phyloP scores from a whole-genome alignment of 2,329 filamentous ascomycete species.

The Paraphaeosphaeria minitans region DNA sequence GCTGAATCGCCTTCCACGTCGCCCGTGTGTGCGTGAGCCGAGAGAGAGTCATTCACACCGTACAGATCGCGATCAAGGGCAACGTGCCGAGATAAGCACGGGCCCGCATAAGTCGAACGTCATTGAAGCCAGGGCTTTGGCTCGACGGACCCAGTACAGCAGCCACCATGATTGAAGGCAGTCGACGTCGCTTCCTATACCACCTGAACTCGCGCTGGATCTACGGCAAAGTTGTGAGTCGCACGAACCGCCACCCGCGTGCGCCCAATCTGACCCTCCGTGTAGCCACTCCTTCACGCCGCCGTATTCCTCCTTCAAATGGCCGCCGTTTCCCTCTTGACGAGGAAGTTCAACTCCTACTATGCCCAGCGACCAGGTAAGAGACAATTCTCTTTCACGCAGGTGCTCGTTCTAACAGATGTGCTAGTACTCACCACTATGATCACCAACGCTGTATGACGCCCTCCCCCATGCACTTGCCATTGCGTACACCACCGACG shows the following conservation, averaged over 20 bases:
- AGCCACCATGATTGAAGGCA: constrained; percentile 42
- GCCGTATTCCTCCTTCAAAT: constrained; percentile 88
- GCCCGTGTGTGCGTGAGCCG: background rate
- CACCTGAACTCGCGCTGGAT: constrained; percentile 74
- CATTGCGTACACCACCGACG: background rate
- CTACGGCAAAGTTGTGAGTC: constrained; percentile 71
- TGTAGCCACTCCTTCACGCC: constrained; percentile 83
- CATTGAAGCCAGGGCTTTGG: background rate
- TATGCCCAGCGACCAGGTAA: constrained; percentile 87
- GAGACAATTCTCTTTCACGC: constrained; percentile 22
- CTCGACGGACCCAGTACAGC: constrained; percentile 5
- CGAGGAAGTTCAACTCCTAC: constrained; percentile 88
- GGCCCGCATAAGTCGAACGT: constrained; percentile 3
- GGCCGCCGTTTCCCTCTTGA: constrained; percentile 79
- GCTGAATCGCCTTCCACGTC: background rate
- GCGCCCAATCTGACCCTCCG: constrained; percentile 9
- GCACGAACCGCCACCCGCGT: background rate
- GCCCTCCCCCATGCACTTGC: constrained; percentile 36
- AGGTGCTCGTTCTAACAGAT: constrained; percentile 20
- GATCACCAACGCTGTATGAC: constrained; percentile 86
- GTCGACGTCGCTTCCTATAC: constrained; percentile 65
- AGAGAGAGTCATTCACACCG: background rate
- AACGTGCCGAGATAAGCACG: constrained; percentile 10
- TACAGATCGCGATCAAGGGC: background rate
- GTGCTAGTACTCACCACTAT: constrained; percentile 88